Conservation (phyloP, 345 rosid genomes). For the Gossypium thurberi region DNA sequence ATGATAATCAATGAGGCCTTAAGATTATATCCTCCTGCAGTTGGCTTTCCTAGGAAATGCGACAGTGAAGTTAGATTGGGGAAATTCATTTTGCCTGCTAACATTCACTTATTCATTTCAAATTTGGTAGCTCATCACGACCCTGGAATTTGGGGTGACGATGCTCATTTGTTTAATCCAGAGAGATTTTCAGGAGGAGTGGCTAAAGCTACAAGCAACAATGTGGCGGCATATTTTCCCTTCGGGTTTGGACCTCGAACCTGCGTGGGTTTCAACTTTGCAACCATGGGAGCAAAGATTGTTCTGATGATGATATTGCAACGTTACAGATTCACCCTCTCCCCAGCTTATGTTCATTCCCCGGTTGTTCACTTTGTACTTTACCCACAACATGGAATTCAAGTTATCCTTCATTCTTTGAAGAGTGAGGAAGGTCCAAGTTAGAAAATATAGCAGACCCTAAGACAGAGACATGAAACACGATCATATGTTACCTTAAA, state of each 20-base stretch:
- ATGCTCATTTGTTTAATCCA: background rate
- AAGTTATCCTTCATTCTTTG: background rate
- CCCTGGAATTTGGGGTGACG: background rate
- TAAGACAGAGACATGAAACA: background rate
- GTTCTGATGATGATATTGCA: background rate
- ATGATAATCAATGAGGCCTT: background rate
- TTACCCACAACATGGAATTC: background rate
- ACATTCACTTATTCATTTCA: background rate
- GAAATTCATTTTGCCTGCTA: background rate
- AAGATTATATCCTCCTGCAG: background rate
- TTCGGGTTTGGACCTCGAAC: background rate
- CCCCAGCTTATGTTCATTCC: background rate
- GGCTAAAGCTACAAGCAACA: background rate
- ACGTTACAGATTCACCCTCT: background rate
- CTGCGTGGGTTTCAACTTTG: background rate
- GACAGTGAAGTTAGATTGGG: background rate
- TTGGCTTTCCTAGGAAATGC: background rate
- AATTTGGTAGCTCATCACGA: background rate
- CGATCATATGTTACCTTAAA: background rate
- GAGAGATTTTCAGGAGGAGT: background rate
- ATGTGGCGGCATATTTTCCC: background rate
- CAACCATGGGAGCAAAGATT: background rate
- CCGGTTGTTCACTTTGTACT: background rate
- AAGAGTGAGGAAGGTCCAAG: background rate
- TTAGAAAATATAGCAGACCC: background rate